Evolutionary conservation across 2,329 filamentous ascomycete species (phyloP).

Genomic region (Talaromyces sp.): DNA sequence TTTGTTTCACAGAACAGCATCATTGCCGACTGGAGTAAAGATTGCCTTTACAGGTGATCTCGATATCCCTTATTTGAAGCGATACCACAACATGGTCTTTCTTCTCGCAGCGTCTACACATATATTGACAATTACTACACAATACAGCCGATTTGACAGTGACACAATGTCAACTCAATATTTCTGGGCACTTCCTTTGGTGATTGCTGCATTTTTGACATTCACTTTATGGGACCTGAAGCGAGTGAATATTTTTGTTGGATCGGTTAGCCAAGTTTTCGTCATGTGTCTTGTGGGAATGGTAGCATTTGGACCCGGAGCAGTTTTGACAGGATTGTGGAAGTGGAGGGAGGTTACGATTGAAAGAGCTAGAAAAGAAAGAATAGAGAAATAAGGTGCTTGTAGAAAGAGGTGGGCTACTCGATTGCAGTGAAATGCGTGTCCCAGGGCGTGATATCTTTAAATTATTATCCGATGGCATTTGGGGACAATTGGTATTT

Average conservation of each 20-base stretch:
- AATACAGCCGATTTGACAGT: not conserved
- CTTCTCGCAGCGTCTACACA: not conserved
- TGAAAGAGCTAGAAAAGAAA: not conserved
- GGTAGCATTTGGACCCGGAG: not conserved
- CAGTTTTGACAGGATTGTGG: not conserved
- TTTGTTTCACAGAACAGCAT: too few species aligned
- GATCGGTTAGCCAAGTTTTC: not conserved
- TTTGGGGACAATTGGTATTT: too few species aligned
- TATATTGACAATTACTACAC: not conserved
- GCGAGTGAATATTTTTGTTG: not conserved
- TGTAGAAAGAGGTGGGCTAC: too few species aligned
- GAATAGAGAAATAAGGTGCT: not conserved
- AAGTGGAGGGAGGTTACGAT: not conserved
- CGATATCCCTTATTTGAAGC: not conserved
- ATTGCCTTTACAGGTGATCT: not conserved
- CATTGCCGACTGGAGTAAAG: too few species aligned
- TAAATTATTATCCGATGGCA: too few species aligned
- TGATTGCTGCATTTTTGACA: not conserved
- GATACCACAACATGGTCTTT: not conserved
- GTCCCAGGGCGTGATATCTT: too few species aligned
- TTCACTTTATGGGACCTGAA: not conserved
- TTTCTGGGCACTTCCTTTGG: not conserved
- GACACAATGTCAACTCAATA: not conserved
- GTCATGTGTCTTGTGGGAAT: not conserved
- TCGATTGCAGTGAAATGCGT: too few species aligned